These are phyloP conservation scores for Leccinum boreale DNA, from an alignment of 768 basidiomycete genomes.

Conservation along the genomic window DNA sequence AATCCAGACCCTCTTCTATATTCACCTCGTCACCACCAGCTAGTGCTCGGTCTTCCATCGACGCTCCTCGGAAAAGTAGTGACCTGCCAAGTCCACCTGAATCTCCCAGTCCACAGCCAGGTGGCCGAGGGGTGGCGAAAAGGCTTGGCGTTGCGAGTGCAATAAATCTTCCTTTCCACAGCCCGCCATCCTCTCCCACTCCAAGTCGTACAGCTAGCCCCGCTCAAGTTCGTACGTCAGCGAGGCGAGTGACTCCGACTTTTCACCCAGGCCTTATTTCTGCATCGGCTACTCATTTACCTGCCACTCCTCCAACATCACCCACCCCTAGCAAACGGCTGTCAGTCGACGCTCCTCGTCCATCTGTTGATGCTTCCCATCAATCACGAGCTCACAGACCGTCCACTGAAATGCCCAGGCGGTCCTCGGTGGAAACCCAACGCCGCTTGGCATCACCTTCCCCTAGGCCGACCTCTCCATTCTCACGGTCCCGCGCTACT, in stretches of 20 bases:
- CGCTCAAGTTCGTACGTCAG: slow-evolving; percentile 41
- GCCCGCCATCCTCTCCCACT: slow-evolving; percentile 38
- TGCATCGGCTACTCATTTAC: slow-evolving; percentile 49
- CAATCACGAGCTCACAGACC: slow-evolving; percentile 36
- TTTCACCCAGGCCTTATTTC: slow-evolving; percentile 43
- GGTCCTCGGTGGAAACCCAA: slow-evolving; percentile 23
- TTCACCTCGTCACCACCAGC: slow-evolving; percentile 29
- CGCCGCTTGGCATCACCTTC: slow-evolving; percentile 28
- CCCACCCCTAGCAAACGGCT: slow-evolving; percentile 29
- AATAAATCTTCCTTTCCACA: slow-evolving; percentile 39
- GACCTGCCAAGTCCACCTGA: slow-evolving; percentile 45
- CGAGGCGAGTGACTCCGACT: slow-evolving; percentile 39
- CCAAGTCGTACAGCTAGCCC: slow-evolving; percentile 40
- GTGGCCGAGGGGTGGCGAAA: slow-evolving; percentile 37
- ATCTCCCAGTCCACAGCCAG: slow-evolving; percentile 45
- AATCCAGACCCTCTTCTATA: slow-evolving; percentile 33
- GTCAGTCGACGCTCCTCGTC: slow-evolving; percentile 22
- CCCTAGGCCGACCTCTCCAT: slow-evolving; percentile 41
- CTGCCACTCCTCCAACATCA: slow-evolving; percentile 33
- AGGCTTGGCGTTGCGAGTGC: slow-evolving; percentile 37
- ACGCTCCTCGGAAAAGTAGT: slow-evolving; percentile 34
- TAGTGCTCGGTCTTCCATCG: slow-evolving; percentile 30
- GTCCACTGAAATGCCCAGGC: slow-evolving; percentile 22
- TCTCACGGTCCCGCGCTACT: slow-evolving; percentile 43
- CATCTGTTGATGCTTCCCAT: slow-evolving; percentile 30